phyloP scores from a whole-genome alignment of 805 yeast genomes.

The Yamadazyma olivae region DNA sequence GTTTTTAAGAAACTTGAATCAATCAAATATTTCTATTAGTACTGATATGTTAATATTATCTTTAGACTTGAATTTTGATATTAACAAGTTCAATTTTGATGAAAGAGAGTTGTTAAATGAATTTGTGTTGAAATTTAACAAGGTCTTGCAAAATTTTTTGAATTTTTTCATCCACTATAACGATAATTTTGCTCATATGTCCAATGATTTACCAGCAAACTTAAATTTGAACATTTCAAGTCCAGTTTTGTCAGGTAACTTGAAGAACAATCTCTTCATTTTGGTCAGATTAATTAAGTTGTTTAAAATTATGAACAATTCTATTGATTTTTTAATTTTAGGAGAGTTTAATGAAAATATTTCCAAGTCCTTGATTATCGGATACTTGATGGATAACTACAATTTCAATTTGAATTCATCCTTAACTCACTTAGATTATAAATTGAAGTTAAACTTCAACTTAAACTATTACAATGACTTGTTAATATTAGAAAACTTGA shows the following conservation, averaged over 20 bases:
- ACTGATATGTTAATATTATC: conserved; percentile 36
- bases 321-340: conserved; percentile 30
- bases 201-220: conserved; percentile 28
- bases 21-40: conserved; percentile 19
- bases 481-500: conserved; percentile 36
- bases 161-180: conserved; percentile 32
- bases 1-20: conserved; percentile 26
- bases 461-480: conserved; percentile 37
- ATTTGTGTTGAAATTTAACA: conserved; percentile 27
- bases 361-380: conserved; percentile 31
- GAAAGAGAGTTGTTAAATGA: conserved; percentile 19
- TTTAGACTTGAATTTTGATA: conserved; percentile 32
- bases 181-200: conserved; percentile 23
- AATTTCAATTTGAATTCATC: conserved; percentile 31
- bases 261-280: conserved; percentile 34
- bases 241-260: conserved; percentile 37
- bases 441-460: conserved; percentile 18
- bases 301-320: conserved; percentile 28
- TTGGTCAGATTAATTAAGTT: conserved; percentile 33
- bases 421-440: conserved; percentile 19
- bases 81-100: conserved; percentile 15
- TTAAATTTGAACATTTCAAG: conserved; percentile 21
- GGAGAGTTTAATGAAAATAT: conserved; percentile 22
- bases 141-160: conserved; percentile 36
- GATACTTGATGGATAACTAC: conserved; percentile 40